Evolutionary conservation across 495 filamentous ascomycete genomes (phyloP).

Genomic region (Penicillium mononematosum): DNA sequence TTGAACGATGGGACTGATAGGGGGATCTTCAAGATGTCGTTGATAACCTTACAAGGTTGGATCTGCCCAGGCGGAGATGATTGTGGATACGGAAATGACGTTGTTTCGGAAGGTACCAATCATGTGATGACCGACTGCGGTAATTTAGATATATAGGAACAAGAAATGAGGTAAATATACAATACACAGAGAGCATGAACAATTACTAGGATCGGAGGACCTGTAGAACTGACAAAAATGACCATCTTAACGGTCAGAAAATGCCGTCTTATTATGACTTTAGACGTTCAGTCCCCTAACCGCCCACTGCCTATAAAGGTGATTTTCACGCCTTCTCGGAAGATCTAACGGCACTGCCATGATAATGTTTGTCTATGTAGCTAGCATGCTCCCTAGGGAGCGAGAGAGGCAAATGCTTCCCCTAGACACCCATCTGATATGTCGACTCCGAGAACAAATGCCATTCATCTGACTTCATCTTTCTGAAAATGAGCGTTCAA

Average conservation of each 20-base stretch:
- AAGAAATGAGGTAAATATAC: neutral
- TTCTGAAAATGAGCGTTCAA: neutral
- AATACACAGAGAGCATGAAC: neutral
- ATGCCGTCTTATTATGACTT: no score
- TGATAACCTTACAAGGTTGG: neutral
- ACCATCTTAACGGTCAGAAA: no score
- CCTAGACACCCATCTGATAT: neutral
- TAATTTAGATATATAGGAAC: neutral
- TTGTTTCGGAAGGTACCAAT: neutral
- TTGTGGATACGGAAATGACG: constrained; percentile 7
- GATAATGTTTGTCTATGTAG: neutral
- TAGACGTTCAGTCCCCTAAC: no score
- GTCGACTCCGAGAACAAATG: neutral
- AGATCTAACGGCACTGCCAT: neutral
- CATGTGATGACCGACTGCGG: constrained; percentile 7
- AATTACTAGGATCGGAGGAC: neutral
- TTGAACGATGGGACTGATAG: constrained; percentile 1
- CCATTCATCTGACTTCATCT: neutral
- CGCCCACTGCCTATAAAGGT: no score
- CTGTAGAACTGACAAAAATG: no score
- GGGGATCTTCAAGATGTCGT: constrained; percentile 1
- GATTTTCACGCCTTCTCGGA: neutral
- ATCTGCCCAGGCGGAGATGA: neutral
- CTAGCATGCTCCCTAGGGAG: neutral
- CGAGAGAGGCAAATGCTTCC: neutral